Conservation (phyloP, 495 filamentous ascomycete species). For the Trypethelium eluteriae region DNA sequence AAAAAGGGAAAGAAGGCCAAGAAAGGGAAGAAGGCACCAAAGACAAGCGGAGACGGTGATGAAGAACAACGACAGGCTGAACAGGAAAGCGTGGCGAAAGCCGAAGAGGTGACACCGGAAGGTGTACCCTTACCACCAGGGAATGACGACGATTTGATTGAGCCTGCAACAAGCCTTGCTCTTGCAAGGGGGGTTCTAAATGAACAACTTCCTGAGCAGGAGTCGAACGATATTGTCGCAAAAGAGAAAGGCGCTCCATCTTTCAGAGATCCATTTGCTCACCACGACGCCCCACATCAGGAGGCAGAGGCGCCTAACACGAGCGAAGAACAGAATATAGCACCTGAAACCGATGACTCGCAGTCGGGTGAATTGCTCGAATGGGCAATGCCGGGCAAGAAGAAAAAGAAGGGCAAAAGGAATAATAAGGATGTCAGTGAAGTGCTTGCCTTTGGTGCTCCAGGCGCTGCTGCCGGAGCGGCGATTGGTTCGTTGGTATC, state of each 20-base stretch:
- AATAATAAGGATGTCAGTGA: conserved; percentile 2
- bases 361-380: not conserved
- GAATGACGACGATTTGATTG: conserved; percentile 10
- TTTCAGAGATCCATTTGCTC: not conserved
- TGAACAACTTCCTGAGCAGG: not conserved
- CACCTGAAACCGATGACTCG: not conserved
- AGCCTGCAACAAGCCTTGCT: not conserved
- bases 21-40: conserved; percentile 28
- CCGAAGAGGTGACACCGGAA: not conserved
- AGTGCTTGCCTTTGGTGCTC: not conserved
- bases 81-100: not conserved
- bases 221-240: not conserved
- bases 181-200: not conserved
- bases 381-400: conserved; percentile 22
- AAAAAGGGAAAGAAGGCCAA: conserved; percentile 26
- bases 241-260: not conserved
- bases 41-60: conserved; percentile 1
- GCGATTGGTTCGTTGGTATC: not conserved
- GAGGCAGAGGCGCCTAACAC: not conserved
- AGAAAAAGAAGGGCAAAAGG: conserved; percentile 37
- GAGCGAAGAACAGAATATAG: conserved; percentile 14
- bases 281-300: not conserved
- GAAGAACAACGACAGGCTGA: conserved; percentile 4
- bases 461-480: not conserved
- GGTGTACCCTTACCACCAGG: conserved; percentile 3